Evolutionary conservation across 1,284 basidiomycete genomes (phyloP).

Genomic region (Fomitopsis betulina): DNA sequence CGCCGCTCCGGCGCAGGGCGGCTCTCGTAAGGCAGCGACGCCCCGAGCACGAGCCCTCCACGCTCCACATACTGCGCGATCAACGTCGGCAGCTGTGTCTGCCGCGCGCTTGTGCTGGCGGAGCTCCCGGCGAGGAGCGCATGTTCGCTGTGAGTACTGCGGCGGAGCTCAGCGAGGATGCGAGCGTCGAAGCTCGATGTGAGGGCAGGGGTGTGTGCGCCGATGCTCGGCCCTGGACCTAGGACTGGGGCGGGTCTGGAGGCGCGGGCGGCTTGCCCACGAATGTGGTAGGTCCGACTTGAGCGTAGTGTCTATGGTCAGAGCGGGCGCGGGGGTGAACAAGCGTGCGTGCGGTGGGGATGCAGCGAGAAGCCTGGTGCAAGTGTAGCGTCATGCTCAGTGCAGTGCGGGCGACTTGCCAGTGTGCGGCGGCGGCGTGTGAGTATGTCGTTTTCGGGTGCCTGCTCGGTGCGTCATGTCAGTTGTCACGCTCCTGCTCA

Average conservation of each 20-base stretch:
- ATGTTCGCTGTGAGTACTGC: neutral
- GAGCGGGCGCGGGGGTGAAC: neutral
- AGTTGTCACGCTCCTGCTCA: neutral
- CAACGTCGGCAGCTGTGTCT: slow-evolving; percentile 17
- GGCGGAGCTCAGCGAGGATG: slow-evolving; percentile 14
- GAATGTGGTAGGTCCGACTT: slow-evolving; percentile 23
- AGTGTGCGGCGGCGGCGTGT: neutral
- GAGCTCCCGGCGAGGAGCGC: neutral
- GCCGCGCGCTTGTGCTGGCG: neutral
- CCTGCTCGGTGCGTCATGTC: neutral
- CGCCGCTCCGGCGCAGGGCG: slow-evolving; percentile 33
- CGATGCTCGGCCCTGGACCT: neutral
- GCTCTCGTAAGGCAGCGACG: slow-evolving; percentile 48
- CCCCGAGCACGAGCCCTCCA: slow-evolving; percentile 39
- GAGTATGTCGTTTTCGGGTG: neutral
- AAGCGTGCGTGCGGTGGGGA: neutral
- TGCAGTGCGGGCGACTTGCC: neutral
- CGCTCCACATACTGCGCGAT: slow-evolving; percentile 34
- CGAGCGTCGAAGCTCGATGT: slow-evolving; percentile 17
- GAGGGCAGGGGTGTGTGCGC: slow-evolving; percentile 8
- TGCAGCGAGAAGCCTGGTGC: neutral
- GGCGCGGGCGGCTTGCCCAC: slow-evolving; percentile 21
- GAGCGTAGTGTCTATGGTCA: slow-evolving; percentile 19
- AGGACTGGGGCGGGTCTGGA: slow-evolving; percentile 1
- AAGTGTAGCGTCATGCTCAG: neutral